These are phyloP conservation scores for Boletus bicolor DNA, from an alignment of 768 basidiomycete species.

Conservation along the genomic window DNA sequence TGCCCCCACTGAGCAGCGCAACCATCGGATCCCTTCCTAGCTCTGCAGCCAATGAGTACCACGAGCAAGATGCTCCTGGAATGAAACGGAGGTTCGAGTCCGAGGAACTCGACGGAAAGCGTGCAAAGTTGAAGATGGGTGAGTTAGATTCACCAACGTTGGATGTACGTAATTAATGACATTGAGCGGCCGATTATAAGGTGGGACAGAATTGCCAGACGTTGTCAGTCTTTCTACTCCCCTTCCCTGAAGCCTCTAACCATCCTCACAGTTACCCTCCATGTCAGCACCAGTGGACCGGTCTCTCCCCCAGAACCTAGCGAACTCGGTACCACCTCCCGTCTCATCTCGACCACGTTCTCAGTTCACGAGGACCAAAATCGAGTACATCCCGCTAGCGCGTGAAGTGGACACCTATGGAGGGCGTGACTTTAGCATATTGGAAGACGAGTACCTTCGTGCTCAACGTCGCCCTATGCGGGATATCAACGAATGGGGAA, in stretches of 20 bases:
- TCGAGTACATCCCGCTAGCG: constrained; percentile 82
- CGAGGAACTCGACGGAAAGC: constrained; percentile 65
- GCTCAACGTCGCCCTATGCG: constrained; percentile 56
- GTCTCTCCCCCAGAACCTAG: constrained; percentile 17
- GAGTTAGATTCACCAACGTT: constrained; percentile 31
- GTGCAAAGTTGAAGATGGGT: constrained; percentile 74
- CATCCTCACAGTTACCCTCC: constrained; percentile 14
- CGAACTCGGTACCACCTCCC: constrained; percentile 30
- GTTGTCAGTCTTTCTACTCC: constrained; percentile 36
- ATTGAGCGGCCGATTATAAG: constrained; percentile 25
- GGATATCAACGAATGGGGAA: constrained; percentile 82
- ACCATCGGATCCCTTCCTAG: constrained; percentile 9
- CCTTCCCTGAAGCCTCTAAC: constrained; percentile 13
- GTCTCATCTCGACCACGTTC: constrained; percentile 39
- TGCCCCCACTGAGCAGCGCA: constrained; percentile 10
- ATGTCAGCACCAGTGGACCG: constrained; percentile 20
- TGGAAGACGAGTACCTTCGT: constrained; percentile 60
- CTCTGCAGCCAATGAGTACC: constrained; percentile 21
- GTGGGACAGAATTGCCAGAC: constrained; percentile 47
- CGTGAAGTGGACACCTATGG: constrained; percentile 75
- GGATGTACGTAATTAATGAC: constrained; percentile 25
- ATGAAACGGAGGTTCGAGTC: constrained; percentile 71
- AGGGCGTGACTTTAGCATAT: constrained; percentile 69
- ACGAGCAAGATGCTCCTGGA: constrained; percentile 61
- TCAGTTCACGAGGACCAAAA: constrained; percentile 68